Base-by-base conservation (phyloP, 129 eudicot species). In the Pseudognaphalium luteoalbum region DNA sequence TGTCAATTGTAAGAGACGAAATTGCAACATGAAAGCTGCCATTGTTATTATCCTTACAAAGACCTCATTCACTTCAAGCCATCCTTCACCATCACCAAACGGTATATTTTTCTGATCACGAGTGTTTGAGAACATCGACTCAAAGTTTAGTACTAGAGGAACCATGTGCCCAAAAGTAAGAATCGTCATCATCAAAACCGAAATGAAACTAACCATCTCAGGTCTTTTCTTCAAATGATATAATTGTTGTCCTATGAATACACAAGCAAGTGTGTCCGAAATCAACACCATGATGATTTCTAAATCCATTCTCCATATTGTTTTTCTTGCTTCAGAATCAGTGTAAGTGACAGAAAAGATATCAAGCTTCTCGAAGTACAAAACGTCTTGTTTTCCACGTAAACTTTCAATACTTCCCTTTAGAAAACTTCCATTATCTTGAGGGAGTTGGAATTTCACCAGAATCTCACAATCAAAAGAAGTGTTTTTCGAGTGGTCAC, bases 221-320 rank as follows among this genome's bases (percentile, higher is more conserved):
- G 86, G 88, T 66, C 80, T 60, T 72, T 73, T 87, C 20, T 78
- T 88, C 58, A 84, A 82, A 56, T 90, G 87, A 19, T 85, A 82
- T 20, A 90, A 51, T 58, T 90, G 97, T 20, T 71, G 44, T 20
- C 68, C 91, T 4, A 81, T 66, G 19, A 83, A 90, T 34, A 90
- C 16, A 76, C 96, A 90, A 20, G 81, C 57, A 15, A 93, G 85
- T 4, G 96, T 85, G 81, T 82, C 87, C 2, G 95, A 83, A 66
- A 88, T 74, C 84, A 93, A 84, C 19, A 87, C 97, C 92, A 90
- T 71, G 5, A 67, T 74, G 82, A 88, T 88, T 83, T 90, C 92
- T 17, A 90, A 72, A 65, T 88, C 91, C 89, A 90, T 90, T 77
- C 91, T 88, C 98, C 96, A 88, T 57, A 85, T 68, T 10, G 81